phyloP scores from a whole-genome alignment of 768 basidiomycete species.

The Boletales sp. region DNA sequence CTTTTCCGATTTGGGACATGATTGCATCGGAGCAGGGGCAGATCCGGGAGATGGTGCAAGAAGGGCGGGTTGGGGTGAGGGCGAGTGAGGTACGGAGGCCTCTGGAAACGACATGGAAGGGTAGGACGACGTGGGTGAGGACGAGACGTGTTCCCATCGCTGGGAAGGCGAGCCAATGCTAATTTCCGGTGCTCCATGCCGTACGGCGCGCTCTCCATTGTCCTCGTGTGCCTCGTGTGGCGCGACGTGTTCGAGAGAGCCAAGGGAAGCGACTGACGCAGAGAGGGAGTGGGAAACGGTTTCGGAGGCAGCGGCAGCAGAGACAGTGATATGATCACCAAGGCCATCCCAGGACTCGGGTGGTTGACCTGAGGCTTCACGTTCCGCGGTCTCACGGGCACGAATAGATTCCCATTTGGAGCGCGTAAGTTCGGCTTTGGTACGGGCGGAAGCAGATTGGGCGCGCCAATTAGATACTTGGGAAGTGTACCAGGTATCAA shows the following conservation, averaged over 20 bases:
- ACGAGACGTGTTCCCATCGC: constrained; percentile 74
- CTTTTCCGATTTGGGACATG: constrained; percentile 21
- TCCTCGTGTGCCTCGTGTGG: constrained; percentile 30
- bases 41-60: constrained; percentile 12
- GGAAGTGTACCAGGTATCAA: constrained; percentile 66
- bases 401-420: constrained; percentile 69
- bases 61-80: constrained; percentile 24
- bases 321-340: constrained; percentile 26
- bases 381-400: constrained; percentile 41
- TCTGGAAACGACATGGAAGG: constrained; percentile 81
- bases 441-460: constrained; percentile 65
- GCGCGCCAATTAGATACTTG: constrained; percentile 70
- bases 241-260: constrained; percentile 12
- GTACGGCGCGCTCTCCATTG: not conserved
- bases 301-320: constrained; percentile 16
- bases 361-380: constrained; percentile 26
- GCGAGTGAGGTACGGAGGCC: constrained; percentile 51
- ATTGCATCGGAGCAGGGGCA: constrained; percentile 8
- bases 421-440: constrained; percentile 73
- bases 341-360: constrained; percentile 20
- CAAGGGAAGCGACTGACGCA: constrained; percentile 16
- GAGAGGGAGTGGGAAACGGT: constrained; percentile 17
- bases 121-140: constrained; percentile 58
- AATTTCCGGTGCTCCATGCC: constrained; percentile 11
- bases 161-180: constrained; percentile 36